A percentile compares a stretch with the other conserved stretches of the same genome.
These are phyloP conservation scores for Crotalaria pallida DNA, from an alignment of 306 rosid species.

Conservation along the genomic window DNA sequence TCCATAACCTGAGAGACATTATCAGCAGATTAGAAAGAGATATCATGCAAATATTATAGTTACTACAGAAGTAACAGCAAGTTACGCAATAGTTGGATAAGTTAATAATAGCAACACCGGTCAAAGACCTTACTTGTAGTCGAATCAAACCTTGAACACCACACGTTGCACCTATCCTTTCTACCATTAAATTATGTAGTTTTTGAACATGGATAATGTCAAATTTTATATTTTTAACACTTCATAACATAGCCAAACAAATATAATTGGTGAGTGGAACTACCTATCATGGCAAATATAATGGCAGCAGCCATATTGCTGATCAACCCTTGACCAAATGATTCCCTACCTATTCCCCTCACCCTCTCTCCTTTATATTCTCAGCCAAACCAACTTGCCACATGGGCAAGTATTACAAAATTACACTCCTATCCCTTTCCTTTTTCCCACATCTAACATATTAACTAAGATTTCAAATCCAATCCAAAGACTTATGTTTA, in stretches of 20 bases:
- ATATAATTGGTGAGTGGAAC: neutral
- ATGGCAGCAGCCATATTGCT: neutral
- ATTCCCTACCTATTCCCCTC: too few relatives aligned
- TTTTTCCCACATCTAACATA: too few relatives aligned
- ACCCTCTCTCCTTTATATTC: too few relatives aligned
- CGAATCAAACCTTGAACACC: constrained; percentile 4
- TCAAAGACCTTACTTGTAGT: neutral
- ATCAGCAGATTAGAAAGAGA: constrained; percentile 6
- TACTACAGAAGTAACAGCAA: neutral
- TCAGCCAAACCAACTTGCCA: too few relatives aligned
- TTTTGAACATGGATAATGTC: neutral
- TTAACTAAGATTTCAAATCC: too few relatives aligned
- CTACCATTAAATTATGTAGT: neutral
- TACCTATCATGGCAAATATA: neutral
- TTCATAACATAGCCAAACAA: neutral
- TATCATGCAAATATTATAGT: neutral
- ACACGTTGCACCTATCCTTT: neutral
- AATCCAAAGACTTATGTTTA: too few relatives aligned
- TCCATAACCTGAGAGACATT: constrained; percentile 9
- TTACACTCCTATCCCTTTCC: too few relatives aligned
- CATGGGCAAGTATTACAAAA: too few relatives aligned
- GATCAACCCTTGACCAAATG: neutral
- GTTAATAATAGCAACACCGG: neutral
- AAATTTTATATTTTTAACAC: neutral
- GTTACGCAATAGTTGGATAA: neutral